phyloP scores from a whole-genome alignment of 331 rosid genomes.

The Pyracantha coccinea region DNA sequence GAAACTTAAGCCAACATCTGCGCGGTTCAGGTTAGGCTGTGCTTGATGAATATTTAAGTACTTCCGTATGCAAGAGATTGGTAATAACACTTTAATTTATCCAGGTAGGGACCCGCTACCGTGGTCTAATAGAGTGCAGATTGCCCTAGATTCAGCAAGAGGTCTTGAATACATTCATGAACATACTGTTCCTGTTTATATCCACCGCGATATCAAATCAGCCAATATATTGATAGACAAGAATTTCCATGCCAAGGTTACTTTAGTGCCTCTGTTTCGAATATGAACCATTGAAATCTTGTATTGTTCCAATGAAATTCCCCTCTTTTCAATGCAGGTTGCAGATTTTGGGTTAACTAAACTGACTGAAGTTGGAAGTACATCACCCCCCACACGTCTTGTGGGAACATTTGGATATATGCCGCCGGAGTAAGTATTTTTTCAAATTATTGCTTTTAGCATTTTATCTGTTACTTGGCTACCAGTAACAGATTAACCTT shows the following conservation, averaged over 20 bases:
- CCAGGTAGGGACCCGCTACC: conserved; percentile 70
- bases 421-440: conserved; percentile 79
- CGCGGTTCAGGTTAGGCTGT: conserved; percentile 71
- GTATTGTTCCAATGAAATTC: conserved; percentile 2
- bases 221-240: conserved; percentile 89
- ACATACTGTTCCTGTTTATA: conserved; percentile 93
- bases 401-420: conserved; percentile 96
- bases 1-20: conserved; percentile 82
- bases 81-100: conserved; percentile 10
- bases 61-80: conserved; percentile 6
- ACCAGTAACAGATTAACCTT: not conserved
- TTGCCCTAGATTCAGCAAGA: conserved; percentile 96
- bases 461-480: not conserved
- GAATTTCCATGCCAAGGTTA: conserved; percentile 82
- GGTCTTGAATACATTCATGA: conserved; percentile 98
- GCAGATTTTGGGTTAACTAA: conserved; percentile 91
- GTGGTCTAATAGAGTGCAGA: conserved; percentile 84
- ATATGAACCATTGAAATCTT: not conserved
- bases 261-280: not conserved
- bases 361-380: conserved; percentile 61
- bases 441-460: not conserved
- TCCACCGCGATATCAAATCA: conserved; percentile 94
- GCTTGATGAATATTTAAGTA: conserved; percentile 8
- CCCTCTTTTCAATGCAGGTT: conserved; percentile 37
- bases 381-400: conserved; percentile 48